A percentile compares a stretch with the other conserved stretches of the same genome.
Evolutionary conservation across 176 grass and related monocot genomes (phyloP).

Genomic region (Phoenix roebelenii): DNA sequence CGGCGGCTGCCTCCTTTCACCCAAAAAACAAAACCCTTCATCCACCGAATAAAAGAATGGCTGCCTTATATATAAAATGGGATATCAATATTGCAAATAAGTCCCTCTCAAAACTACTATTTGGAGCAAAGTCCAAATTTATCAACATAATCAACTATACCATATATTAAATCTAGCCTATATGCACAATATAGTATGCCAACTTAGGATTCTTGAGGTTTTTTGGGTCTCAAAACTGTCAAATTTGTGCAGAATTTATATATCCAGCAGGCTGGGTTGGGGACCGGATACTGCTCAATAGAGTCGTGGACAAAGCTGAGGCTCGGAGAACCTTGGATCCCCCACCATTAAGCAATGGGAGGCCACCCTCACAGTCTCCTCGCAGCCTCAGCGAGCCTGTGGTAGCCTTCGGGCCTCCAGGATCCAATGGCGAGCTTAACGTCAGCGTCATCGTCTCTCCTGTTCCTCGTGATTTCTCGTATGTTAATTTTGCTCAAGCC

Average conservation of each 20-base stretch:
- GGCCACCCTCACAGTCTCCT: constrained; percentile 1
- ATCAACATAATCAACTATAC: too few species aligned
- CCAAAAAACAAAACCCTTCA: too few species aligned
- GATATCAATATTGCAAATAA: too few species aligned
- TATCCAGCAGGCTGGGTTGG: constrained; percentile 94
- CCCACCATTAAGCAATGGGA: constrained; percentile 29
- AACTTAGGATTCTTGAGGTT: background rate
- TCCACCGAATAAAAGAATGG: too few species aligned
- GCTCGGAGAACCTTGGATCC: constrained; percentile 63
- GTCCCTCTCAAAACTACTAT: too few species aligned
- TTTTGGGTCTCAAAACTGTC: too few species aligned
- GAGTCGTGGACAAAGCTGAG: constrained; percentile 52
- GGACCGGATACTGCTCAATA: constrained; percentile 73
- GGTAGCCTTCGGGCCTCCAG: constrained; percentile 75
- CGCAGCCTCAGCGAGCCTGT: constrained; percentile 48
- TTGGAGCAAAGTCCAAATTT: too few species aligned
- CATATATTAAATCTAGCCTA: too few species aligned
- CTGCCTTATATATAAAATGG: too few species aligned
- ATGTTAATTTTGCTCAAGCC: constrained; percentile 6
- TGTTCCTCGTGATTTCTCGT: constrained; percentile 74
- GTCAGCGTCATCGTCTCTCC: constrained; percentile 79
- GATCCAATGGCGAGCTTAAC: constrained; percentile 80
- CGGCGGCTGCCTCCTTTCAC: too few species aligned
- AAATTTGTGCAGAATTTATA: constrained; percentile 53
- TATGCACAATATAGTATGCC: background rate